Percentiles rank a stretch among this genome's conserved stretches.
phyloP scores from a whole-genome alignment of 495 filamentous ascomycete species.

The Apodospora peruviana region DNA sequence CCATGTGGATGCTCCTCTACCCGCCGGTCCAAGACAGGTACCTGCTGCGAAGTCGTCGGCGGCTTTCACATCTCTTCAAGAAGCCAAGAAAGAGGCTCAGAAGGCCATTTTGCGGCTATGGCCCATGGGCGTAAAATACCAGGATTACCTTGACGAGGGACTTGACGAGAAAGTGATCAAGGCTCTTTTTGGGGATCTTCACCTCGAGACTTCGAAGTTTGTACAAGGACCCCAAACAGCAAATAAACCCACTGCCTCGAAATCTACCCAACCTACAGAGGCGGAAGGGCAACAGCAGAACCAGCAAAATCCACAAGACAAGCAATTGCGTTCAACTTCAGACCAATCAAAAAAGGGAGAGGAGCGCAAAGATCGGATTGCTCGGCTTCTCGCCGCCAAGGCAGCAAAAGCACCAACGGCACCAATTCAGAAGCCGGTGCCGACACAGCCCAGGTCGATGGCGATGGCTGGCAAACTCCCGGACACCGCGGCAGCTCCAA shows the following conservation, averaged over 20 bases:
- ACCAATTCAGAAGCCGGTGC: slow-evolving; percentile 2
- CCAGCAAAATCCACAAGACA: background rate
- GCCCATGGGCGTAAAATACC: slow-evolving; percentile 59
- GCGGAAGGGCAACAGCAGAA: background rate
- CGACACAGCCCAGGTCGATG: slow-evolving; percentile 7
- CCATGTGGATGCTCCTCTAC: background rate
- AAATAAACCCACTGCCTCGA: background rate
- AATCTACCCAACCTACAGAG: background rate
- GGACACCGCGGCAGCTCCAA: background rate
- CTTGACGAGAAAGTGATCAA: slow-evolving; percentile 58
- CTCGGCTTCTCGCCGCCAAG: slow-evolving; percentile 62
- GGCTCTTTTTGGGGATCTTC: slow-evolving; percentile 60
- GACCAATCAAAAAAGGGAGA: slow-evolving; percentile 42
- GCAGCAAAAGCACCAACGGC: slow-evolving; percentile 25
- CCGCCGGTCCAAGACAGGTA: too few species aligned
- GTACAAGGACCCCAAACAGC: too few species aligned
- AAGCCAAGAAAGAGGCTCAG: slow-evolving; percentile 62
- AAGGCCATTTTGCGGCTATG: slow-evolving; percentile 60
- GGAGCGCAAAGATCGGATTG: slow-evolving; percentile 72
- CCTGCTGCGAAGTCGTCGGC: background rate
- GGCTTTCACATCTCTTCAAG: slow-evolving; percentile 29
- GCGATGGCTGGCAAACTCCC: slow-evolving; percentile 7
- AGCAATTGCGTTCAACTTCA: slow-evolving; percentile 13
- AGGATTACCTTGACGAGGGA: slow-evolving; percentile 66
- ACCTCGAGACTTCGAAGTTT: slow-evolving; percentile 49